Conservation (phyloP, 1,284 basidiomycete species). For the Sphagnurus paluster region DNA sequence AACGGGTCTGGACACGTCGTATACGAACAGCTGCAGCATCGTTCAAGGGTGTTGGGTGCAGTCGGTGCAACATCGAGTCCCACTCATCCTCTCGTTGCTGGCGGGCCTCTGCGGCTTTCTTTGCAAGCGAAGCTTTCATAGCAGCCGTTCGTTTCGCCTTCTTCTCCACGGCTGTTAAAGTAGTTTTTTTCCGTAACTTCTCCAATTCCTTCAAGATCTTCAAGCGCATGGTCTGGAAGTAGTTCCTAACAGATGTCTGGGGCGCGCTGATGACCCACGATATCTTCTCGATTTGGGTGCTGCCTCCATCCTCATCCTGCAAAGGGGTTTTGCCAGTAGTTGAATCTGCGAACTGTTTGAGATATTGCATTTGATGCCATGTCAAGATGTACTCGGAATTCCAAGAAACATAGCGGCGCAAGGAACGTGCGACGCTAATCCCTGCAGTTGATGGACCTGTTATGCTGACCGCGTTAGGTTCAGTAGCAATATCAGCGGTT, state of each 20-base stretch:
- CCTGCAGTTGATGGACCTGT: constrained; percentile 25
- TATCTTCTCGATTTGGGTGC: constrained; percentile 43
- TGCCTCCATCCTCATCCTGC: constrained; percentile 43
- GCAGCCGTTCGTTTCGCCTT: constrained; percentile 40
- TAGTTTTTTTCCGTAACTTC: constrained; percentile 37
- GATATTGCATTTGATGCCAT: constrained; percentile 65
- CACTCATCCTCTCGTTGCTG: constrained; percentile 62
- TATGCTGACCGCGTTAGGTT: constrained; percentile 16
- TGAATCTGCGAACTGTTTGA: constrained; percentile 50
- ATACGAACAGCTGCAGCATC: constrained; percentile 50
- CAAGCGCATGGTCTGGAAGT: constrained; percentile 40
- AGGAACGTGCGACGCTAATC: constrained; percentile 38
- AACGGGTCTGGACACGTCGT: constrained; percentile 52
- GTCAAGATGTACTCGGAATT: constrained; percentile 57
- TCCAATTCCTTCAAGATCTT: constrained; percentile 44
- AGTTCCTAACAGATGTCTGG: constrained; percentile 43
- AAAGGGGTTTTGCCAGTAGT: constrained; percentile 48
- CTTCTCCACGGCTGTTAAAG: constrained; percentile 25
- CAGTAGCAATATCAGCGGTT: constrained; percentile 21
- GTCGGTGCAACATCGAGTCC: constrained; percentile 51
- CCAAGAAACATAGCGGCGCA: constrained; percentile 63
- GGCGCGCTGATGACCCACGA: constrained; percentile 60
- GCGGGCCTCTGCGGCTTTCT: constrained; percentile 57
- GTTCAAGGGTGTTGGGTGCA: constrained; percentile 54
- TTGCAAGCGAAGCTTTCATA: constrained; percentile 49